Conservation (phyloP, 139 green algal species). For the Closterium sp. region DNA sequence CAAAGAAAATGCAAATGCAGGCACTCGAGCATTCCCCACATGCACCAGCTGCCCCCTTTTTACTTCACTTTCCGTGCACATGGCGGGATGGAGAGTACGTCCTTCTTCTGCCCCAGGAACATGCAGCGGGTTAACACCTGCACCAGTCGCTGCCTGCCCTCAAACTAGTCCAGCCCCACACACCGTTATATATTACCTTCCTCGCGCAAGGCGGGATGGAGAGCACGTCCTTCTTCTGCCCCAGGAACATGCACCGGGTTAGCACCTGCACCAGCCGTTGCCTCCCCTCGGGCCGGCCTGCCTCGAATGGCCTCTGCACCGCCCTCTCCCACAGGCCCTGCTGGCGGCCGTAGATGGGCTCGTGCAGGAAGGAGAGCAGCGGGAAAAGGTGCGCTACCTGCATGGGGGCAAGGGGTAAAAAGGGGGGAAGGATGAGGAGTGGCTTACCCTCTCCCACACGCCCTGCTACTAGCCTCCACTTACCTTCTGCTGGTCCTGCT, state of each 20-base stretch:
- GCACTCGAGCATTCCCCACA: no score
- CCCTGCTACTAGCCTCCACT: slow-evolving; percentile 58
- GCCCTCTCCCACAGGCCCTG: slow-evolving; percentile 58
- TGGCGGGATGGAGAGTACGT: no score
- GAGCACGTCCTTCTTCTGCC: slow-evolving; percentile 75
- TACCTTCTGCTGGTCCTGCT: slow-evolving; percentile 70
- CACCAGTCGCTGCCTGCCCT: neutral
- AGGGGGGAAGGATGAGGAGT: neutral
- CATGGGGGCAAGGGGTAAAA: no score
- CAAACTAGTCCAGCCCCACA: no score
- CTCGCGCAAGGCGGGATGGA: slow-evolving; percentile 61
- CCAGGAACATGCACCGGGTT: slow-evolving; percentile 71
- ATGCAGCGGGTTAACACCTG: neutral
- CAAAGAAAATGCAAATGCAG: no score
- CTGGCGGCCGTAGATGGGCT: slow-evolving; percentile 66
- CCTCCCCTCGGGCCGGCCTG: slow-evolving; percentile 49
- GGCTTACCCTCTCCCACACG: slow-evolving; percentile 54
- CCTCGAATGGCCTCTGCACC: slow-evolving; percentile 72
- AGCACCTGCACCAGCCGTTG: slow-evolving; percentile 71
- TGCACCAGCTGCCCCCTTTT: no score
- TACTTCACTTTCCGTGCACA: neutral
- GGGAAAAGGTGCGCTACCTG: slow-evolving; percentile 63
- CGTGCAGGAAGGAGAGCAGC: slow-evolving; percentile 86
- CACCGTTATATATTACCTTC: slow-evolving; percentile 33
- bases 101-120: neutral